A percentile compares a stretch with the other conserved stretches of the same genome.
Evolutionary conservation across 768 basidiomycete genomes (phyloP).

Genomic region (Russula sp.): DNA sequence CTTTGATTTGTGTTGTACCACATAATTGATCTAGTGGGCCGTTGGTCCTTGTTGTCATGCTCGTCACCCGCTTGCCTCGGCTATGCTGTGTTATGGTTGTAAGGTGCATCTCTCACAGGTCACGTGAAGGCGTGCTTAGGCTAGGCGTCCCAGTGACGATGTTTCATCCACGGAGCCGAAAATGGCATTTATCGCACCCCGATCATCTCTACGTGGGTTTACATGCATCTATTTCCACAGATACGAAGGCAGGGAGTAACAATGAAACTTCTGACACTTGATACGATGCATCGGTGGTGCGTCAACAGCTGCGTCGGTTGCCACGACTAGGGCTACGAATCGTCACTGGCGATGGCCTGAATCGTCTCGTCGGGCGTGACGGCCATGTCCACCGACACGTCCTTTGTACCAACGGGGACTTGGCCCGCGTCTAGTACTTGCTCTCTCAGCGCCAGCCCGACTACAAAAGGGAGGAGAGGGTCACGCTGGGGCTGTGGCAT

Average conservation of each 20-base stretch:
- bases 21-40: not conserved
- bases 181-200: too few relatives aligned
- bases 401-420: slow-evolving; percentile 50
- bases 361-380: slow-evolving; percentile 27
- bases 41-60: too few relatives aligned
- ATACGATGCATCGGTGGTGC: not conserved
- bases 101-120: too few relatives aligned
- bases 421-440: slow-evolving; percentile 48
- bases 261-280: not conserved
- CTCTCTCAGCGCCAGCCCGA: slow-evolving; percentile 49
- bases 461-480: not conserved
- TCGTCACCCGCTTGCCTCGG: too few relatives aligned
- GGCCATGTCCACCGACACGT: slow-evolving; percentile 61
- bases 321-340: not conserved
- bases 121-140: too few relatives aligned
- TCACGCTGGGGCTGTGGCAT: too few relatives aligned
- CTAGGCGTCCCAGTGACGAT: too few relatives aligned
- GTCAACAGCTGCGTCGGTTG: not conserved
- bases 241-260: not conserved
- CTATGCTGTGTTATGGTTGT: too few relatives aligned
- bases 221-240: too few relatives aligned
- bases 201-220: too few relatives aligned
- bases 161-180: too few relatives aligned
- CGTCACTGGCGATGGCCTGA: not conserved
- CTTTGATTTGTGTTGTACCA: not conserved